Base-by-base conservation (phyloP, 2,329 filamentous ascomycete species). In the Chrysoporthe deuterocubensis region DNA sequence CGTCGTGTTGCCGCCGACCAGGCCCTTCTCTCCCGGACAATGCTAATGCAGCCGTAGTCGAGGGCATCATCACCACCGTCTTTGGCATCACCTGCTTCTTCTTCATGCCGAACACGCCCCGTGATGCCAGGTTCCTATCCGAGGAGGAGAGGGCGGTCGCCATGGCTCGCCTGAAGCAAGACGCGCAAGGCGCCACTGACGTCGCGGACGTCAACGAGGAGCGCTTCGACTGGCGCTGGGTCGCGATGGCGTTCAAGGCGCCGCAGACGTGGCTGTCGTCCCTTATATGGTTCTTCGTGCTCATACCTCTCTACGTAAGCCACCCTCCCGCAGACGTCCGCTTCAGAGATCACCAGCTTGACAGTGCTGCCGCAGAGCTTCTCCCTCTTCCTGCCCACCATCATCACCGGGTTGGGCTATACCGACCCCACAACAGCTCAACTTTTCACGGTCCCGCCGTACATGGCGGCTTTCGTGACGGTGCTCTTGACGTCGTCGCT, bases 331-430 rank as follows among this genome's bases (percentile, higher is more conserved):
- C 26, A 26, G 26, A 2, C 26, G 26, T 26, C 26, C 26, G 2
- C 26, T 26, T 26, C 2, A 26, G 26, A 26, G 26, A 26, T 2
- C 26, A 2, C 26, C 26, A 26, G 26, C 70, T 18, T 70, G 71
- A 0, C 14, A 44, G 14, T 16, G 43, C 8, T 44, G 43, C 43
- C 13, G 6, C 37, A 75, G 77, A 81, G 73, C 67, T 84, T 75
- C 75, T 81, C 74, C 67, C 75, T 83, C n/a, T 83, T 83, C 73
- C 75, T 83, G 1, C 81, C 81, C 0, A 78, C 78, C 43, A 83
- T 83, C 72, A 80, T 83, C 70, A 74, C 74, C 8, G 78, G 76
- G 4, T 74, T 83, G 42, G 79, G 79, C 4, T 82, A 82, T 71
- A 76, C 71, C 40, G 59, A 64, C n/a, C 74, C 76, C 3, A 78